Base-by-base conservation (phyloP, 768 basidiomycete species). In the Macrolepiota fuliginosa region DNA sequence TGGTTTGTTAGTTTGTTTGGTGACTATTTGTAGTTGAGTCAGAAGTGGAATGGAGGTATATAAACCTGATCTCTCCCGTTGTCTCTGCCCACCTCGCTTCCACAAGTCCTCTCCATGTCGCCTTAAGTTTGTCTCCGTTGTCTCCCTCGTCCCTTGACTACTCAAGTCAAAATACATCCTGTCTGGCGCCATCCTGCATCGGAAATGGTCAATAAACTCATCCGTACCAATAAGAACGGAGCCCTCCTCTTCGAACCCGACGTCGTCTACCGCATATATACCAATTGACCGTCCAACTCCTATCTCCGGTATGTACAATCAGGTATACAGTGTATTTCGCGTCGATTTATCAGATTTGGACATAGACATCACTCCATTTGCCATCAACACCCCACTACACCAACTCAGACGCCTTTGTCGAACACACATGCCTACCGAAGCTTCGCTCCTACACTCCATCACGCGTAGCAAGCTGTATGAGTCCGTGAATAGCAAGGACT, bases 241-340 rank as follows among this genome's bases (percentile, higher is more conserved):
- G 88, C 89, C 76, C 83, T 91, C 63, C 84, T 91, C 71, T 92
- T 92, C 75, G 90, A 91, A 80, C 91, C 91, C 64, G 86, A 89
- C 80, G 88, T 91, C 76, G 90, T 91, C 75, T 85, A 91, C 76
- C 91, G 91, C 75, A 92, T 92, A 92, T 85, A 87, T 79, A 77
- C 76, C 72, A 82, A 71, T 58, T 74, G 62, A 73, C 65, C 62
- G 53, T 63, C 64, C 60, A 35, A 51, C 59, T 52, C 63, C 61
- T 22, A 55, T 63, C 54, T 57, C 63, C 57, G 67, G 72, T 74
- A 68, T 56, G 72, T 73, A 49, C 15, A 62, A 50, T 55, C 37
- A 3, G 12, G 53, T n/a, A 39, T 25, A 22, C 47, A 4, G 24
- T 25, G 27, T 19, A 29, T 49, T n/a, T 32, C 36, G 17, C 15